phyloP scores from a whole-genome alignment of 495 filamentous ascomycete genomes.

The Tuber melanosporum region DNA sequence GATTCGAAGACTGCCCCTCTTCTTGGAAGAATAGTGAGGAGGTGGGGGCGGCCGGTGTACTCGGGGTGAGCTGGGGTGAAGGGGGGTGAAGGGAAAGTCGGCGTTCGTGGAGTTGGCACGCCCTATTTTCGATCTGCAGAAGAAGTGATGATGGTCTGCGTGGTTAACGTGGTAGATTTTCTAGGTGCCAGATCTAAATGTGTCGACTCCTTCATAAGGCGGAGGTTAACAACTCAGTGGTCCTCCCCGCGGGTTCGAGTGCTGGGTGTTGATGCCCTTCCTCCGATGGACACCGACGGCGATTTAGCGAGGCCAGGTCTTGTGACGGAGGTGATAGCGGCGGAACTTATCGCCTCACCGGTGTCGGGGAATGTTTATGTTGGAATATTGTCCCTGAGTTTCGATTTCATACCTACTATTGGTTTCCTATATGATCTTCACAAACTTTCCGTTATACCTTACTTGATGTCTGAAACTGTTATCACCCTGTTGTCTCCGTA shows the following conservation, averaged over 20 bases:
- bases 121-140: constrained; percentile 3
- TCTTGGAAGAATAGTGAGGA: constrained; percentile 5
- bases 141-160: constrained; percentile 8
- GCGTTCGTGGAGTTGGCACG: constrained; percentile 1
- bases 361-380: constrained; percentile 58
- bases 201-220: constrained; percentile 38
- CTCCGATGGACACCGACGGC: constrained; percentile 44
- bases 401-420: no score
- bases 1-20: constrained; percentile 14
- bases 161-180: constrained; percentile 20
- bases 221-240: constrained; percentile 83
- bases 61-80: constrained; percentile 10
- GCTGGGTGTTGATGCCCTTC: constrained; percentile 34
- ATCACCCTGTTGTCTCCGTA: no score
- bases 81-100: constrained; percentile 11
- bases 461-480: no score
- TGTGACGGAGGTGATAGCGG: constrained; percentile 47
- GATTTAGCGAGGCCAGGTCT: constrained; percentile 48
- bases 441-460: no score
- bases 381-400: no score
- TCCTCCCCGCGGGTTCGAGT: constrained; percentile 63
- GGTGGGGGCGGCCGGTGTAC: constrained; percentile 13
- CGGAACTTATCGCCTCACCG: constrained; percentile 45
- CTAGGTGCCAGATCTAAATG: constrained; percentile 18
- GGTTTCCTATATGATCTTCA: no score